These are phyloP conservation scores for Handroanthus guayacan DNA, from an alignment of 257 asterid genomes.

Conservation along the genomic window DNA sequence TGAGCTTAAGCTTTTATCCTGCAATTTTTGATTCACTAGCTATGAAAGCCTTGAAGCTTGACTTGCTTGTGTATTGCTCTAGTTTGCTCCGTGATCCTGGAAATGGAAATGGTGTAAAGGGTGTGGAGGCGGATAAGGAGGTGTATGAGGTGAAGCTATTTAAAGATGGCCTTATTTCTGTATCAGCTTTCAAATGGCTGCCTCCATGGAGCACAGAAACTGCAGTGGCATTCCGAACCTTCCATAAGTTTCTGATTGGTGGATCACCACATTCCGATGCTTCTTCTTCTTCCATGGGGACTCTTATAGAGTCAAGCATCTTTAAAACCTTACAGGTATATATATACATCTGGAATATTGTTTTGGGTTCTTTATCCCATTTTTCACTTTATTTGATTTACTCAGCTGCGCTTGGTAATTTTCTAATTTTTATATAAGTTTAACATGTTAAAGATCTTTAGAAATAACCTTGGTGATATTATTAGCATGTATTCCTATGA, in stretches of 20 bases:
- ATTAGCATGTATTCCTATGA: constrained; percentile 24
- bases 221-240: constrained; percentile 85
- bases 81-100: constrained; percentile 48
- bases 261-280: constrained; percentile 66
- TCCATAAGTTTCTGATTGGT: constrained; percentile 80
- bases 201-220: constrained; percentile 96
- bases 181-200: constrained; percentile 88
- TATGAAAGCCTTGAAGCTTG: constrained; percentile 87
- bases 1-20: constrained; percentile 83
- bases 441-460: constrained; percentile 14
- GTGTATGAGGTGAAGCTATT: constrained; percentile 65
- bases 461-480: constrained; percentile 20
- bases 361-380: constrained; percentile 25
- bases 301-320: constrained; percentile 54
- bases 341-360: constrained; percentile 7
- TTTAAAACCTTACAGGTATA: constrained; percentile 72
- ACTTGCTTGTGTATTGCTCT: constrained; percentile 77
- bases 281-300: constrained; percentile 44
- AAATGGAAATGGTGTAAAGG: constrained; percentile 48
- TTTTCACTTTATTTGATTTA: constrained; percentile 5
- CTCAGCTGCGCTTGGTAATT: constrained; percentile 19
- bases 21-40: constrained; percentile 80
- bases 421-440: constrained; percentile 13
- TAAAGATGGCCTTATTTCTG: constrained; percentile 82
- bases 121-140: constrained; percentile 45